A percentile compares a stretch with the other conserved stretches of the same genome.
phyloP scores from a whole-genome alignment of 495 filamentous ascomycete species.

The Neurospora sp. region DNA sequence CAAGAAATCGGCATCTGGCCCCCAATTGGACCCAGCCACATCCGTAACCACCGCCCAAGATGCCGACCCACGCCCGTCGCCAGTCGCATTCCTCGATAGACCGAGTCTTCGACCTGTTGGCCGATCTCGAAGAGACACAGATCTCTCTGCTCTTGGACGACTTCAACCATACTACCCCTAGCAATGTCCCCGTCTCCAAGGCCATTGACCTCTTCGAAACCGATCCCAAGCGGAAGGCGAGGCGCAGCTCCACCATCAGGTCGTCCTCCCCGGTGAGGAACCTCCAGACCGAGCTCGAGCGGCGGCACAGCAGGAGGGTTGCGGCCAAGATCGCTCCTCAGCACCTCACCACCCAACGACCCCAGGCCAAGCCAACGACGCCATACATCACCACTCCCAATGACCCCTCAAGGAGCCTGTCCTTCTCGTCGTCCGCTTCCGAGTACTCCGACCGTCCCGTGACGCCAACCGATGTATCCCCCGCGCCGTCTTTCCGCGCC shows the following conservation, averaged over 20 bases:
- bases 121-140: slow-evolving; percentile 25
- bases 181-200: slow-evolving; percentile 27
- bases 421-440: slow-evolving; percentile 9
- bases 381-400: not conserved
- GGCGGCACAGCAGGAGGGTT: slow-evolving; percentile 26
- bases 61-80: slow-evolving; percentile 23
- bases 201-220: slow-evolving; percentile 26
- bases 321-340: not conserved
- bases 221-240: slow-evolving; percentile 14
- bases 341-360: not conserved
- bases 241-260: slow-evolving; percentile 1
- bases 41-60: slow-evolving; percentile 7
- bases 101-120: slow-evolving; percentile 29
- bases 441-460: slow-evolving; percentile 8
- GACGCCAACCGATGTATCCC: slow-evolving; percentile 2
- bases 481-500: not conserved
- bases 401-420: slow-evolving; percentile 2
- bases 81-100: slow-evolving; percentile 28
- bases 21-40: not conserved
- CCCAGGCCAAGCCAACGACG: slow-evolving; percentile 1
- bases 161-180: slow-evolving; percentile 26
- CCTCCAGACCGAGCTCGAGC: slow-evolving; percentile 22
- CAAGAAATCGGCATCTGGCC: not conserved
- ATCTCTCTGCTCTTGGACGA: slow-evolving; percentile 26
- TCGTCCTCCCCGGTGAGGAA: slow-evolving; percentile 22